Conservation (phyloP, 345 rosid genomes). For the Odontarrhena argentea region DNA sequence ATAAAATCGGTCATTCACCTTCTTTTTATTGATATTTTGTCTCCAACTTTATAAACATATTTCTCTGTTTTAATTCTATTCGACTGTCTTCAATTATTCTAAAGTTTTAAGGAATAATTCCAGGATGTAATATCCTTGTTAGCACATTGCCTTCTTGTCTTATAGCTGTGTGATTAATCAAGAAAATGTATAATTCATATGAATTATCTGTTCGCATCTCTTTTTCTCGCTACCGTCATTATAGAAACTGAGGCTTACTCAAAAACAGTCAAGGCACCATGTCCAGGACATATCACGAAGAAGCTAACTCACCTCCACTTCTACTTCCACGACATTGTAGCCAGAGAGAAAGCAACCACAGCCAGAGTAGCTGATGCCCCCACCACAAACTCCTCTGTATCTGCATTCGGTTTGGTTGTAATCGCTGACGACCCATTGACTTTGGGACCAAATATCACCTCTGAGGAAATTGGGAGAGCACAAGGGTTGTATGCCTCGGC, state of each 20-base stretch:
- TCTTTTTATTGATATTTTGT: no score
- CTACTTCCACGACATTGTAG: constrained; percentile 14
- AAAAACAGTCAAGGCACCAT: constrained; percentile 6
- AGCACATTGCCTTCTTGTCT: constrained; percentile 3
- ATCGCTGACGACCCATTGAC: constrained; percentile 53
- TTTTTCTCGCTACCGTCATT: not conserved
- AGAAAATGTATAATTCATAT: no score
- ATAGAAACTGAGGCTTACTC: not conserved
- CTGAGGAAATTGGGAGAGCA: constrained; percentile 53
- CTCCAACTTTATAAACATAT: not conserved
- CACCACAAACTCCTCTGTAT: constrained; percentile 39
- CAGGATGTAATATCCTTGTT: constrained; percentile 13
- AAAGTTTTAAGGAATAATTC: not conserved
- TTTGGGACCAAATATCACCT: constrained; percentile 43
- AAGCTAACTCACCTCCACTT: constrained; percentile 21
- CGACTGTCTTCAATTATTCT: not conserved
- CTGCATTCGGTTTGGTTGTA: constrained; percentile 44
- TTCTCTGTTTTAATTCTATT: not conserved
- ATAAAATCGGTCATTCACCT: no score
- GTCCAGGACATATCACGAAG: not conserved
- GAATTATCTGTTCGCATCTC: not conserved
- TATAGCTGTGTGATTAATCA: not conserved
- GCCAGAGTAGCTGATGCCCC: not conserved
- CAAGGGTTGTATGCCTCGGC: constrained; percentile 51
- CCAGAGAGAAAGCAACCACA: not conserved